Evolutionary conservation across 2,329 filamentous ascomycete genomes (phyloP), one percentile per base, ranked within the genome.

Genomic region (Calonectria fujianensis): DNA sequence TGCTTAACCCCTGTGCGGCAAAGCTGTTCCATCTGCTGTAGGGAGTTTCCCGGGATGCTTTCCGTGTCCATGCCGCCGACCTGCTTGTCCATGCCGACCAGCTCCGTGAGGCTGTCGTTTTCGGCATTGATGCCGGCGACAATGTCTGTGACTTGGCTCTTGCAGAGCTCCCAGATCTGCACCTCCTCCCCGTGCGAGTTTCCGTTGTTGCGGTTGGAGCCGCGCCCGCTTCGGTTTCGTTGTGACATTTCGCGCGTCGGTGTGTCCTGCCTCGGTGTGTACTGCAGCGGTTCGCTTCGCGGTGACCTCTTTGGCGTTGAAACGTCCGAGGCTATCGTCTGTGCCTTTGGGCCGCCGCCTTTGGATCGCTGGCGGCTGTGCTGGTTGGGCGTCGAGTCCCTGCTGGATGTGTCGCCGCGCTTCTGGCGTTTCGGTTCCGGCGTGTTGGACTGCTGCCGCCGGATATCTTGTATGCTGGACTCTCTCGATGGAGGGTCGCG

Each of bases 181-280:
- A 83, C 85, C 77, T 88, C 87, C 75, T 88, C 87, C 35, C 87
- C 87, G 39, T 86, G 85, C 10, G 83, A 78, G 74, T 85, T 84
- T 32, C 86, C 85, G 63, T 86, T 87, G 81, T 86, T 88, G 52
- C 86, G 85, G 80, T 86, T 86, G 51, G 85, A 86, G 50, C 85
- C 86, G 75, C 86, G 86, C 67, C 85, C 85, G 78, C 86, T 87
- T 70, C 87, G 85, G 74, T 86, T 87, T 74, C 86, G 83, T 79
- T 87, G 86, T 54, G 86, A 87, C 86, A 87, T 88, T 69, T 78
- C 76, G 79, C 76, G 74, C 45, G 70, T 77, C 37, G 76, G 74
- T 39, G 73, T 77, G 71, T 79, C 78, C 35, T 73, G 74, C 50
- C 72, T 76, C 59, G 80, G 79, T 31, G 78, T 80, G 51, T 71